Evolutionary conservation across 2,329 filamentous ascomycete genomes (phyloP), one percentile per base, ranked within the genome.

Genomic region (Penicillium janthinellum): DNA sequence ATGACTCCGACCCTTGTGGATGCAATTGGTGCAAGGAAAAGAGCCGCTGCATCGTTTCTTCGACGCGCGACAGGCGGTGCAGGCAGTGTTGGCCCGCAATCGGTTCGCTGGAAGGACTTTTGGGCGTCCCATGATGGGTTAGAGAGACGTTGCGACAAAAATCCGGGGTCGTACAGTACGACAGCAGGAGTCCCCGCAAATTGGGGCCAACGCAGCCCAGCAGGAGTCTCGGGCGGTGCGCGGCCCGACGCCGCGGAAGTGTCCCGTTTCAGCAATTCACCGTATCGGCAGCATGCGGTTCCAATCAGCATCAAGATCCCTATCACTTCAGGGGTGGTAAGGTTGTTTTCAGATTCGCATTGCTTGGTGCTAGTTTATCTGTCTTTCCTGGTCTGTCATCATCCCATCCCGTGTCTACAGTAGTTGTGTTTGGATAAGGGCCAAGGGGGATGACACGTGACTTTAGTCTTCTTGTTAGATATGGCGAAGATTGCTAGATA

Each of bases 21-120:
- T 72, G 57, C 82, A 84, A 49, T 80, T 78, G 0, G 76, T 73
- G 62, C 82, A 84, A 0, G 82, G 82, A 2, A 79, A 77, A 0
- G 75, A 76, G 10, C 79, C 81, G 57, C 78, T 80, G 66, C 82
- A 84, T 62, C 81, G 73, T 69, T 83, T 84, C 71, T 84, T 84
- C 8, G 81, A 78, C 14, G 75, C 73, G 34, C 81, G 78, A 63
- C 82, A 84, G 5, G 77, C 68, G 49, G 76, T 74, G 63, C 82
- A 84, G 7, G 82, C 82, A 58, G 82, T 79, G 22, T 76, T 77
- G 15, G 80, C 80, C 42, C 82, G 77, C 58, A 80, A 78, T 4
- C 83, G 79, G 60, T 83, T 78, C 50, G 79, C 77, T 1, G 80
- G 79, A 17, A 75, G 76, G 22, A 84, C 81, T 63, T 79, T 83